Percentiles rank a stretch among this genome's conserved stretches.
These are phyloP conservation scores for Sabuloglossum arenarium DNA, from an alignment of 495 filamentous ascomycete species.

Conservation along the genomic window DNA sequence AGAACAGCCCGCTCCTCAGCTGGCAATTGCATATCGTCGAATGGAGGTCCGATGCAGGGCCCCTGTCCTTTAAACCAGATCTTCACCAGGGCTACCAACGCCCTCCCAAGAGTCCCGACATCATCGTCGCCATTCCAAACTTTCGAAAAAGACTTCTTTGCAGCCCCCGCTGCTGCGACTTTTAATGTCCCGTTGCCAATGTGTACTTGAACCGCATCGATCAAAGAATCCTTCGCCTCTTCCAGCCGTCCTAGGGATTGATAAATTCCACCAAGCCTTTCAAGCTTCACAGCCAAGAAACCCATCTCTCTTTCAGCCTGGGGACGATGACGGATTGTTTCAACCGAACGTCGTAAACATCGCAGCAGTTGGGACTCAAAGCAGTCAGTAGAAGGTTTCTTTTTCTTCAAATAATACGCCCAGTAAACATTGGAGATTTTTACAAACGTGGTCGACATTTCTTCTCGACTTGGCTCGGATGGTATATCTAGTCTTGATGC, in stretches of 20 bases:
- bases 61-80: slow-evolving; percentile 15
- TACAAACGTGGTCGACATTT: slow-evolving; percentile 15
- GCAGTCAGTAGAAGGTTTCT: slow-evolving; percentile 11
- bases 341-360: slow-evolving; percentile 28
- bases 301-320: slow-evolving; percentile 23
- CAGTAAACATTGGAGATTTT: slow-evolving; percentile 68
- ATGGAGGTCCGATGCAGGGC: slow-evolving; percentile 11
- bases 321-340: slow-evolving; percentile 21
- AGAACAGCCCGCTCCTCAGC: slow-evolving; percentile 23
- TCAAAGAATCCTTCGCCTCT: slow-evolving; percentile 23
- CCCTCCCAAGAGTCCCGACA: slow-evolving; percentile 21
- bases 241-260: slow-evolving; percentile 17
- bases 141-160: slow-evolving; percentile 9
- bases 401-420: slow-evolving; percentile 33
- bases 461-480: neutral
- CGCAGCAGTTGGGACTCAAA: slow-evolving; percentile 15
- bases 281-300: slow-evolving; percentile 30
- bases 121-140: slow-evolving; percentile 11
- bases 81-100: slow-evolving; percentile 25
- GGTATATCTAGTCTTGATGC: slow-evolving; percentile 24
- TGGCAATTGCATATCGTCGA: slow-evolving; percentile 22
- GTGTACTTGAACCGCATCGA: slow-evolving; percentile 24
- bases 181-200: slow-evolving; percentile 24
- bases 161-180: slow-evolving; percentile 13
- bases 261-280: slow-evolving; percentile 28